Base-by-base conservation (phyloP, 352 stramenopile species). In the Globisporangium apiculatum region DNA sequence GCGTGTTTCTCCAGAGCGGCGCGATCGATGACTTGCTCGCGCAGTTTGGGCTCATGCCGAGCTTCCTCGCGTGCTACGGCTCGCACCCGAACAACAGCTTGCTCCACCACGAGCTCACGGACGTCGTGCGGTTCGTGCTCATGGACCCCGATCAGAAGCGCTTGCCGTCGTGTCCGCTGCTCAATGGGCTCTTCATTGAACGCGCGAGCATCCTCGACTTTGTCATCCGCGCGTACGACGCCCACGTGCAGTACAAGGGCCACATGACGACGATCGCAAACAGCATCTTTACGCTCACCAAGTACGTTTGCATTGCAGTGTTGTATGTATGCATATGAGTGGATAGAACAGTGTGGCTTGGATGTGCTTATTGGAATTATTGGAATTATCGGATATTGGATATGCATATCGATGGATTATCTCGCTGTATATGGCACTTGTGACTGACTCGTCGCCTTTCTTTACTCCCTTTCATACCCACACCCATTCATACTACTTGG, bases 251-350 rank as follows among this genome's bases (percentile, higher is more conserved):
- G 60, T 94, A 94, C 68, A 94, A 93, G 66, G 85, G 85, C 0
- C 85, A 94, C 58, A 89, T 94, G 73, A 94, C 85, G 11, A 94
- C 83, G 36, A 94, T 94, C 49, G 85, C 85, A 8, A 94, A 94
- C 68, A 94, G 85, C 50, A 89, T 94, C 38, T 94, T 91, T 67
- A 94, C 85, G 14, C 65, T 94, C 35, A 91, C 79, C 8, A 94
- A 87, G 79, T 89, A 84, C 57, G 76, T 79, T 31, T 31, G 24
- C 3, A 31, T 48, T 48, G 43, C 10, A 31, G 43, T 48, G 15
- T 17, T 49, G 11, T 49, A 3, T 49, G 43, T 17, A 10, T 15
- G 4, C 51, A 0, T 1, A 42, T 15, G 14, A 49, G 14, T 41
- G 55, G n/a, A 12, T 64, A 10, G 15, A 35, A 15, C 18, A 31